Conservation (phyloP, 257 asterid species). For the Eustoma russellianum region DNA sequence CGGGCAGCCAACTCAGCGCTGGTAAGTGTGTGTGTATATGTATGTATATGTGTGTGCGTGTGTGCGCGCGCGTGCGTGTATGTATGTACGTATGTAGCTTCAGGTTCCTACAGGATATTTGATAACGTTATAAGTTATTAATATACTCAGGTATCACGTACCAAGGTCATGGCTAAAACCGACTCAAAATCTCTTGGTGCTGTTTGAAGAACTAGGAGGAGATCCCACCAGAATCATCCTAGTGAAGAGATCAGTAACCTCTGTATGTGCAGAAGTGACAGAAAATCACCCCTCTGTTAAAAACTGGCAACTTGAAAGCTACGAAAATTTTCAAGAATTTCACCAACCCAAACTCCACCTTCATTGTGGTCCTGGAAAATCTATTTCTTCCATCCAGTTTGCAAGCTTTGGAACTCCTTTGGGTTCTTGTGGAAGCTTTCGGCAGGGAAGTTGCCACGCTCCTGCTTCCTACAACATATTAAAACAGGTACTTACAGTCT, state of each 20-base stretch:
- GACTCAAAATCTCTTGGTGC: slow-evolving; percentile 58
- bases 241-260: slow-evolving; percentile 59
- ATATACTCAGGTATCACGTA: slow-evolving; percentile 67
- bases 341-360: slow-evolving; percentile 70
- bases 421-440: slow-evolving; percentile 85
- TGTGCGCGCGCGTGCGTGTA: too few relatives aligned
- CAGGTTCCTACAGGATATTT: too few relatives aligned
- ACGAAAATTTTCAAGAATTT: slow-evolving; percentile 42
- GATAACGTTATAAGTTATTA: neutral
- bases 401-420: slow-evolving; percentile 96
- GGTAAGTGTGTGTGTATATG: too few relatives aligned
- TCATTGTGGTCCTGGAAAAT: slow-evolving; percentile 49
- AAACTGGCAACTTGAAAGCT: slow-evolving; percentile 74
- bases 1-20: slow-evolving; percentile 85
- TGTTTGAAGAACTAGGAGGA: slow-evolving; percentile 92
- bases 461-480: slow-evolving; percentile 40
- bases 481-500: slow-evolving; percentile 45
- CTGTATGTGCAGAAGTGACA: slow-evolving; percentile 72
- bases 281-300: slow-evolving; percentile 81
- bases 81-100: too few relatives aligned
- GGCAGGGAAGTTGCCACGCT: slow-evolving; percentile 87
- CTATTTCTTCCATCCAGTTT: slow-evolving; percentile 71
- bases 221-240: slow-evolving; percentile 68
- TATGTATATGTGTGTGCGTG: too few relatives aligned
- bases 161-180: slow-evolving; percentile 90